Evolutionary conservation across 2,329 filamentous ascomycete genomes (phyloP), one percentile per base, ranked within the genome.

Genomic region (Epichloe gansuensis): DNA sequence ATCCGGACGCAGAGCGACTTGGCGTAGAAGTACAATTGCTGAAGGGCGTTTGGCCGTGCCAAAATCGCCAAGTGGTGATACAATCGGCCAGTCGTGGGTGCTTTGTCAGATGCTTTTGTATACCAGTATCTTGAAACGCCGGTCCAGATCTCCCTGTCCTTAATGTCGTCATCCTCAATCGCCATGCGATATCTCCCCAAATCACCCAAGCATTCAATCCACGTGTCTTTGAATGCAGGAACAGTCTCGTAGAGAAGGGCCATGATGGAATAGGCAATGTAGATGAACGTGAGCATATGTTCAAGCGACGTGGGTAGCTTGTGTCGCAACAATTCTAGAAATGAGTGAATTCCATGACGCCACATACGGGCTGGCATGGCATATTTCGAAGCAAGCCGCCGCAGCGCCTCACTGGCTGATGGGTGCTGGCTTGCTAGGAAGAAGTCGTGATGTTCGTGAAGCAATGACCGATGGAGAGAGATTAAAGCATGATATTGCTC

Each of bases 341-440:
- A 93, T 0, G 81, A 83, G 62, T 94, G 89, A 3, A 97, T 96
- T 0, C 87, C 91, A 59, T 95, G 87, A 0, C 88, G 77, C 93
- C 93, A 97, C 87, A 97, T 93, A 0, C 91, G 74, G 0, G 87
- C 89, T 0, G 91, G 90, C 88, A 97, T 96, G 0, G 82, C 82
- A 59, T 95, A 95, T 55, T 93, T 93, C 0, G 77, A 76, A 0
- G 89, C 84, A 0, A 96, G 66, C 0, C 80, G 72, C 3, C 78
- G 75, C 0, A 97, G 64, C 0, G 83, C 80, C 0, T 75, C 74
- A 25, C 77, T 86, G 0, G 89, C 87, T 0, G 83, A 85, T 0
- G 89, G 90, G 61, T 97, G 89, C 58, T 96, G 89, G 0, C 81
- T 87, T 0, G 90, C 90, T 1, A 95, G 71, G 53, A 96, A 90